These are phyloP conservation scores for Pistacia atlantica DNA, from an alignment of 345 rosid species.

Conservation along the genomic window DNA sequence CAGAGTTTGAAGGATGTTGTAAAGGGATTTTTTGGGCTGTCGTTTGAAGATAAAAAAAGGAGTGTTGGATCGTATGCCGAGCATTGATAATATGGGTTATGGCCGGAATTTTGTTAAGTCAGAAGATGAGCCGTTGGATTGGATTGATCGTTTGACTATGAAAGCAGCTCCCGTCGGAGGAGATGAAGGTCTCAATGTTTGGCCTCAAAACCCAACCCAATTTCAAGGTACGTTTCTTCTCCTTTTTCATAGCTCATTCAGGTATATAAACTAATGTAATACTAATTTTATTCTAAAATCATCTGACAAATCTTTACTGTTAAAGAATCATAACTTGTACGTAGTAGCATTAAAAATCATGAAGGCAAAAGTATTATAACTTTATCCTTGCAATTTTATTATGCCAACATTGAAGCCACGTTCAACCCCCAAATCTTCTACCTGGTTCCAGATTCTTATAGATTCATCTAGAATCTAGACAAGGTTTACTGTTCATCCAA, in stretches of 20 bases:
- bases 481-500: too few relatives aligned
- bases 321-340: too few relatives aligned
- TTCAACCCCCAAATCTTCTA: too few relatives aligned
- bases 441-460: too few relatives aligned
- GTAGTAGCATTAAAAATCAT: too few relatives aligned
- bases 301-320: too few relatives aligned
- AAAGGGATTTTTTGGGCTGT: conserved; percentile 29
- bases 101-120: conserved; percentile 23
- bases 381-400: too few relatives aligned
- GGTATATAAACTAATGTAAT: too few relatives aligned
- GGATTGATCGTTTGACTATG: conserved; percentile 32
- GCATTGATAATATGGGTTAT: conserved; percentile 31
- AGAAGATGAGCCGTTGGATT: conserved; percentile 25
- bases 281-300: too few relatives aligned
- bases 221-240: conserved; percentile 17
- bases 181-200: conserved; percentile 21
- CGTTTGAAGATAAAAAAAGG: conserved; percentile 24
- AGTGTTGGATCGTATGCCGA: conserved; percentile 23
- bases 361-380: too few relatives aligned
- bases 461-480: too few relatives aligned
- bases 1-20: conserved; percentile 20
- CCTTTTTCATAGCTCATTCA: background rate
- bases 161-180: conserved; percentile 26
- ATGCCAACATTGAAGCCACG: too few relatives aligned
- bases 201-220: conserved; percentile 27